phyloP scores from a whole-genome alignment of 768 basidiomycete species.

The Lactarius psammicola region DNA sequence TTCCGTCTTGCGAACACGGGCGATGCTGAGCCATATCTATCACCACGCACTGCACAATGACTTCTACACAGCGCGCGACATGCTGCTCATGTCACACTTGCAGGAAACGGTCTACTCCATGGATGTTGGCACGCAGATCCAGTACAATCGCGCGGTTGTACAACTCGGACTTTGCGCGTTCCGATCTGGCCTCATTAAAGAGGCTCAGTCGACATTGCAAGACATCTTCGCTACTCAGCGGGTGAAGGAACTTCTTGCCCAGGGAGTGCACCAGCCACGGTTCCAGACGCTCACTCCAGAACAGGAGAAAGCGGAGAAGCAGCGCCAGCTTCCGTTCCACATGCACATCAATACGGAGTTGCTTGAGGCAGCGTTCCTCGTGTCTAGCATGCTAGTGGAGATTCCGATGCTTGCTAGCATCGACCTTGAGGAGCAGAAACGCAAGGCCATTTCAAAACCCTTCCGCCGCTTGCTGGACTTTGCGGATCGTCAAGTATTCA shows the following conservation, averaged over 20 bases:
- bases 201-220: conserved; percentile 87
- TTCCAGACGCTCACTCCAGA: conserved; percentile 87
- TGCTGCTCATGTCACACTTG: conserved; percentile 98
- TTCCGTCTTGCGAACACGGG: conserved; percentile 89
- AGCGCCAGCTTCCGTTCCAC: conserved; percentile 96
- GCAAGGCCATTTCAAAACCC: conserved; percentile 93
- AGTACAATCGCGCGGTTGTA: conserved; percentile 97
- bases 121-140: conserved; percentile 94
- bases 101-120: conserved; percentile 96
- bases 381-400: conserved; percentile 98
- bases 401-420: conserved; percentile 93
- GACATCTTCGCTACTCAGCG: conserved; percentile 97
- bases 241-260: conserved; percentile 95
- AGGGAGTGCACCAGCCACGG: conserved; percentile 91
- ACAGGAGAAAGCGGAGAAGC: conserved; percentile 95
- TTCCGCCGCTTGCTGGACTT: conserved; percentile 95
- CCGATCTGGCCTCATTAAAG: conserved; percentile 90
- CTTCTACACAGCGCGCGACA: conserved; percentile 95
- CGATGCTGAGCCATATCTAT: conserved; percentile 97
- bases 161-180: conserved; percentile 97
- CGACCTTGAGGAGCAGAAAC: conserved; percentile 89
- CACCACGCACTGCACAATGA: conserved; percentile 96
- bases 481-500: conserved; percentile 96
- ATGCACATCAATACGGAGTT: conserved; percentile 99
- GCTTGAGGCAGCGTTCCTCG: conserved; percentile 94